phyloP scores from a whole-genome alignment of 2,329 filamentous ascomycete genomes.

The Diaporthe humulicola region DNA sequence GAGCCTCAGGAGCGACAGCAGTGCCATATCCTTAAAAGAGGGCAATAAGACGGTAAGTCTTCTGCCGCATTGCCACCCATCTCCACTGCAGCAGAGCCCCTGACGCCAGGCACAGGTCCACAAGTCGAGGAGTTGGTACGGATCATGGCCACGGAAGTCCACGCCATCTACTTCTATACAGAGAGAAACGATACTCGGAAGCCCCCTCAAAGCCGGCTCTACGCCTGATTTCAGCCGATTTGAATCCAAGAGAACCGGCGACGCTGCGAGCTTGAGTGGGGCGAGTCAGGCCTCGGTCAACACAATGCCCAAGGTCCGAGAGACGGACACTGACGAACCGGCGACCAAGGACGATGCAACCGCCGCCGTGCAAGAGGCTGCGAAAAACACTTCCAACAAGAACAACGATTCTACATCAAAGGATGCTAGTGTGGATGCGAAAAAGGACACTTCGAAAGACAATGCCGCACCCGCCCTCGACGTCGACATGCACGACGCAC shows the following conservation, averaged over 20 bases:
- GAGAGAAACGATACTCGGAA: constrained; percentile 71
- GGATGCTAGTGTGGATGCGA: background rate
- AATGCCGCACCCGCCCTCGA: background rate
- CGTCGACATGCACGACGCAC: constrained; percentile 14
- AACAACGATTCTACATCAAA: background rate
- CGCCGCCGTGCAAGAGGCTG: background rate
- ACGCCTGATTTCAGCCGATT: constrained; percentile 65
- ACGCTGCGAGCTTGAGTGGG: constrained; percentile 49
- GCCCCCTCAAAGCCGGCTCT: constrained; percentile 61
- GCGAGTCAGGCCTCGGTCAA: constrained; percentile 47
- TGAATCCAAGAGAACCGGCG: constrained; percentile 55
- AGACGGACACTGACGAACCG: constrained; percentile 41
- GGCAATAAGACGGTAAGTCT: constrained; percentile 34
- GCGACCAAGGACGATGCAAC: constrained; percentile 8
- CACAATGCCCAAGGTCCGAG: constrained; percentile 49
- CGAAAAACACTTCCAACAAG: background rate
- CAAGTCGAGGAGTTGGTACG: constrained; percentile 73
- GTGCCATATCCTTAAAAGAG: constrained; percentile 6
- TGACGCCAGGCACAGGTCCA: constrained; percentile 55
- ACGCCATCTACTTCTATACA: constrained; percentile 71
- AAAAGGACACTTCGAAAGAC: background rate
- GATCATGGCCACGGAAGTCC: constrained; percentile 73
- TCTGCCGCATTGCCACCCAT: background rate
- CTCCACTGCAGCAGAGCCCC: background rate
- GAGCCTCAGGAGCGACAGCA: constrained; percentile 29